A percentile compares a stretch with the other conserved stretches of the same genome.
These are phyloP conservation scores for Suillus alpinus DNA, from an alignment of 768 basidiomycete genomes.

Conservation along the genomic window DNA sequence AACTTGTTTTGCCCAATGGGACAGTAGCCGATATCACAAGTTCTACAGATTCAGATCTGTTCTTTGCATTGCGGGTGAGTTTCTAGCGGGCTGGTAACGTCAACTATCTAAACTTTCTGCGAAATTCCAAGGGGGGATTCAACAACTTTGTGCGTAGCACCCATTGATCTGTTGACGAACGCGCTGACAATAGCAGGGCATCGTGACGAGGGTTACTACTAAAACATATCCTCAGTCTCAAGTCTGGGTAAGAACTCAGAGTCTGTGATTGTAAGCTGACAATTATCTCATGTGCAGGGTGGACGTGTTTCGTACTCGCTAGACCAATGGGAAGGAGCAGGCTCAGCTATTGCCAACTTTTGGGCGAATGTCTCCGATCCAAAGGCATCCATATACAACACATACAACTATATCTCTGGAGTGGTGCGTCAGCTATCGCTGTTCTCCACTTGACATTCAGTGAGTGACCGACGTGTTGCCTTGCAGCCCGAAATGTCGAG, in stretches of 20 bases:
- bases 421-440: constrained; percentile 16
- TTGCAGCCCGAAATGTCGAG: constrained; percentile 16
- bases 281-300: constrained; percentile 35
- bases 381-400: constrained; percentile 30
- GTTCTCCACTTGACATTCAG: constrained; percentile 1
- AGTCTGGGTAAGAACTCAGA: constrained; percentile 49
- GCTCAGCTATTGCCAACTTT: background rate
- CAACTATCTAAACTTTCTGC: background rate
- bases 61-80: constrained; percentile 42
- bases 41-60: constrained; percentile 38
- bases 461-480: constrained; percentile 20
- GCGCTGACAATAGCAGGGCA: constrained; percentile 44
- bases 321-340: constrained; percentile 3
- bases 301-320: constrained; percentile 37
- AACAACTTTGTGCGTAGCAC: constrained; percentile 52
- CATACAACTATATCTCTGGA: constrained; percentile 37
- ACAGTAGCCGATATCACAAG: constrained; percentile 34
- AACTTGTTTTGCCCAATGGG: constrained; percentile 61
- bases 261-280: constrained; percentile 42
- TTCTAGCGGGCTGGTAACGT: constrained; percentile 11
- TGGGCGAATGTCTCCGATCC: background rate
- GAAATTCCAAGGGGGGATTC: constrained; percentile 48
- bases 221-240: constrained; percentile 49
- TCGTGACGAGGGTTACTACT: constrained; percentile 57
- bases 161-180: constrained; percentile 5